A percentile compares a stretch with the other conserved stretches of the same genome.
Conservation (phyloP, 2,329 filamentous ascomycete genomes). For the Colletotrichum australisinense region DNA sequence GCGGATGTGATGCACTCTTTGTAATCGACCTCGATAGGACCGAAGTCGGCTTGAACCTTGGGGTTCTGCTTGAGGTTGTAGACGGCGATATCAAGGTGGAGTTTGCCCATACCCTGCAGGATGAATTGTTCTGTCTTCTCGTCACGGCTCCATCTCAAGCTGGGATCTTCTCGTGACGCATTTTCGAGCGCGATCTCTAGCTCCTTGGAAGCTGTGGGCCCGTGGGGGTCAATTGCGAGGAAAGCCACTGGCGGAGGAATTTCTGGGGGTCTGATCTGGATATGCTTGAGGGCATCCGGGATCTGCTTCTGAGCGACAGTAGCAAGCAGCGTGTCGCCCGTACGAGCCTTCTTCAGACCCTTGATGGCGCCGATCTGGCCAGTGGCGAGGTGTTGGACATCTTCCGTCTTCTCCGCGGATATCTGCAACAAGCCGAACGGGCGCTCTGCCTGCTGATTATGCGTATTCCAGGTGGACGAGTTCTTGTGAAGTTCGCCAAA, state of each 20-base stretch:
- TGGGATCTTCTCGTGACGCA: conserved; percentile 91
- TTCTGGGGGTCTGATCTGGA: conserved; percentile 88
- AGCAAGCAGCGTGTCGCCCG: conserved; percentile 89
- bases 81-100: conserved; percentile 93
- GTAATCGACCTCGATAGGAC: conserved; percentile 94
- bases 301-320: conserved; percentile 73
- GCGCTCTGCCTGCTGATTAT: conserved; percentile 81
- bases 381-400: conserved; percentile 81
- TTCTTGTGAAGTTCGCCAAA: conserved; percentile 83
- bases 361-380: conserved; percentile 96
- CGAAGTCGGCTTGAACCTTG: conserved; percentile 88
- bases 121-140: conserved; percentile 94
- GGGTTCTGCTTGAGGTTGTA: conserved; percentile 90
- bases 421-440: conserved; percentile 88
- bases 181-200: conserved; percentile 81
- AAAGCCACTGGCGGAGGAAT: conserved; percentile 97
- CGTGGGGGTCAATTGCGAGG: conserved; percentile 87
- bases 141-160: conserved; percentile 84
- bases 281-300: conserved; percentile 74
- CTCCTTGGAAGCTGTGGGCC: conserved; percentile 81
- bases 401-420: conserved; percentile 87
- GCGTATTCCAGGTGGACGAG: conserved; percentile 86
- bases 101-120: conserved; percentile 94
- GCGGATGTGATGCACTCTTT: conserved; percentile 79
- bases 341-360: conserved; percentile 90